A percentile compares a stretch with the other conserved stretches of the same genome.
phyloP scores from a whole-genome alignment of 768 basidiomycete genomes.

The Candolleomyces aberdarensis region DNA sequence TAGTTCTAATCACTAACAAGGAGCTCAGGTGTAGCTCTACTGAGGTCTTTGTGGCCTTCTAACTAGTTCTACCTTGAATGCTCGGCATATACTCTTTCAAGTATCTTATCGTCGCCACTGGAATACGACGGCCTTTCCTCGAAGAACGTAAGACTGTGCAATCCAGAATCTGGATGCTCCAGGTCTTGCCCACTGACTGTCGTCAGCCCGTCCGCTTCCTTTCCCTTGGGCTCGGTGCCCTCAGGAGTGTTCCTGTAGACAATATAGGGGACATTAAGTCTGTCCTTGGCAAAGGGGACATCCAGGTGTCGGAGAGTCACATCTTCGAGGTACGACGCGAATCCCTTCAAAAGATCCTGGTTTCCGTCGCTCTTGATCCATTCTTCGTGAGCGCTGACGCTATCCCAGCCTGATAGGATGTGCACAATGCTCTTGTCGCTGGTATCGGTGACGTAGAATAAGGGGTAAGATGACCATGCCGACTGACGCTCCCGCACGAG shows the following conservation, averaged over 20 bases:
- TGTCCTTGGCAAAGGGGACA: neutral
- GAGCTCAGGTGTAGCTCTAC: neutral
- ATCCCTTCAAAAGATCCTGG: neutral
- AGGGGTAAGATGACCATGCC: neutral
- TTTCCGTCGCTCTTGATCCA: constrained; percentile 4
- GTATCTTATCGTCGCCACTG: too few species aligned
- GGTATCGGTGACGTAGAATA: neutral
- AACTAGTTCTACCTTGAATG: neutral
- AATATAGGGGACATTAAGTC: neutral
- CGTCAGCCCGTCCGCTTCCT: neutral
- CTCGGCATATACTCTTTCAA: too few species aligned
- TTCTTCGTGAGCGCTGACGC: neutral
- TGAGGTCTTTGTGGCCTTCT: neutral
- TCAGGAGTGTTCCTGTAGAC: neutral
- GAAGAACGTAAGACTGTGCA: neutral
- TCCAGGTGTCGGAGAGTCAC: neutral
- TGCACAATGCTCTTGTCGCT: neutral
- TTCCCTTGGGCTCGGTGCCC: neutral
- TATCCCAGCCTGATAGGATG: constrained; percentile 1
- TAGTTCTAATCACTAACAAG: neutral
- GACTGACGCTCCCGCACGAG: neutral
- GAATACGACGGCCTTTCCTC: too few species aligned
- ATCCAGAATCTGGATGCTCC: neutral
- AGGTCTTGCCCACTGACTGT: neutral
- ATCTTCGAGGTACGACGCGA: neutral